Percentiles rank a stretch among this genome's conserved stretches.
Conservation (phyloP, 164 flowering plant species). For the Vitis labrusca region DNA sequence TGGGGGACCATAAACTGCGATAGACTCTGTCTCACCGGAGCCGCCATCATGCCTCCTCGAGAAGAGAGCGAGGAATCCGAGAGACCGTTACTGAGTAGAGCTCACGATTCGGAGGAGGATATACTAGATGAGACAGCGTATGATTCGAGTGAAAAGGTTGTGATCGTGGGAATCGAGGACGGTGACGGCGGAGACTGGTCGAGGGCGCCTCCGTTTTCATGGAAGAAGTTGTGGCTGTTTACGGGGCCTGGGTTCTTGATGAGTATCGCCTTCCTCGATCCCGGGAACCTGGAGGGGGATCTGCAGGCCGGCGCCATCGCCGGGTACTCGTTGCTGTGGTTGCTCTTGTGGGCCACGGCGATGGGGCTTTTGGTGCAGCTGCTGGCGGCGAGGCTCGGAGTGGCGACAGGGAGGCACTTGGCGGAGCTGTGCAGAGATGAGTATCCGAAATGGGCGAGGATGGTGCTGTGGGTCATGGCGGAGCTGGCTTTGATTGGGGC, state of each 20-base stretch:
- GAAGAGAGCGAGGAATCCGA: too few relatives aligned
- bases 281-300: conserved; percentile 81
- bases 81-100: background rate
- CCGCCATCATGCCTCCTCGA: too few relatives aligned
- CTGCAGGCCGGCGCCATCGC: conserved; percentile 83
- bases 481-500: conserved; percentile 69
- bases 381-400: conserved; percentile 65
- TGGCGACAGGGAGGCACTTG: conserved; percentile 68
- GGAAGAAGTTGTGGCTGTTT: conserved; percentile 80
- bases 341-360: conserved; percentile 71
- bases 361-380: conserved; percentile 75
- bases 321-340: conserved; percentile 74
- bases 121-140: conserved; percentile 41
- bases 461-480: conserved; percentile 67
- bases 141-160: conserved; percentile 46
- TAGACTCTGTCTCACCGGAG: too few relatives aligned
- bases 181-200: conserved; percentile 11
- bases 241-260: conserved; percentile 79
- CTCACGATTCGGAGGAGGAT: conserved; percentile 13
- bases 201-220: conserved; percentile 59
- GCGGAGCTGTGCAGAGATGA: conserved; percentile 73
- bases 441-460: conserved; percentile 64
- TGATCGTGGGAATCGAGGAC: conserved; percentile 38
- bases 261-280: conserved; percentile 83
- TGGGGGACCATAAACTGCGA: too few relatives aligned